Evolutionary conservation across 768 basidiomycete genomes (phyloP), one percentile per base, ranked within the genome.

Genomic region (Lactarius sanguifluus): DNA sequence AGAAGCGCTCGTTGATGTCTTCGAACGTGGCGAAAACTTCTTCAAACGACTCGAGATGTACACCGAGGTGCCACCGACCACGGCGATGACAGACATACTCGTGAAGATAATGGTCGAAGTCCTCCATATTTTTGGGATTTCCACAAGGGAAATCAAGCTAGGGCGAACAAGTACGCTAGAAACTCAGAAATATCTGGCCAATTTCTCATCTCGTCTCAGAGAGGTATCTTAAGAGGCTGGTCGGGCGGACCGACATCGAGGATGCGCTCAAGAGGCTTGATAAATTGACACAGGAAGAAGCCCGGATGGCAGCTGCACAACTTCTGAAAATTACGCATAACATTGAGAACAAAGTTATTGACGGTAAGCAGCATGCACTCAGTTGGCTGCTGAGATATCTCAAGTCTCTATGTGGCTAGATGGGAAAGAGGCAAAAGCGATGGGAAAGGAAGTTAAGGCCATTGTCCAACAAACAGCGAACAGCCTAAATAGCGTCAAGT

Each of bases 81-180:
- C 8, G 3, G 62, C 18, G 5, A 64, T 57, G 56, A 57, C 13
- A 8, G 32, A 57, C n/a, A 43, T 20, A n/a, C 36, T 64, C 15
- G 56, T 57, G n/a, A 47, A 57, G 13, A 32, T 57, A 7, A 64
- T 64, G 56, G 56, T 34, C 5, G 62, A 64, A 25, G 41, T 64
- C 8, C 55, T 64, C 10, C 3, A 5, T 36, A 57, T 64, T 30
- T 43, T 64, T 25, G 56, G 30, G 23, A 34, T 64, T 16, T 40
- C 28, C 28, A 57, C 56, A 20, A 57, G 28, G 43, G 41, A 47
- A 28, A 64, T 64, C 5, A 57, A 47, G 15, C 62, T 38, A 23
- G 30, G 34, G 1, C 40, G 30, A 9, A 15, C 32, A 2, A 43
- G 62, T 38, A 38, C 36, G 36, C 8, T 13, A 8, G 8, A 2